phyloP scores from a whole-genome alignment of 768 basidiomycete genomes.

The Auriscalpium orientale region DNA sequence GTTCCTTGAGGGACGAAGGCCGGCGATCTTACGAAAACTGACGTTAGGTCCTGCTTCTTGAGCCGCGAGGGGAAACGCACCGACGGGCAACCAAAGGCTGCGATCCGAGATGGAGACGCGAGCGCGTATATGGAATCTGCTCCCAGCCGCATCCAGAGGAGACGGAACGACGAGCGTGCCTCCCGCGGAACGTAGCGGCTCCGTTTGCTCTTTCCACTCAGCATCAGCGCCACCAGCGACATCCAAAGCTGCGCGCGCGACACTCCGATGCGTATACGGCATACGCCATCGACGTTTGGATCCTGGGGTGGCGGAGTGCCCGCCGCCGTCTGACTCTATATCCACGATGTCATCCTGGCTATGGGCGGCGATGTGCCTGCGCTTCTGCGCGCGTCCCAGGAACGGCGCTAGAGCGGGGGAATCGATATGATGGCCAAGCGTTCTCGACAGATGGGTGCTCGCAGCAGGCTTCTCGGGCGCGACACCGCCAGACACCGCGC shows the following conservation, averaged over 20 bases:
- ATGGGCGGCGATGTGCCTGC: slow-evolving; percentile 32
- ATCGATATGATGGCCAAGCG: slow-evolving; percentile 44
- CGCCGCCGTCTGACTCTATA: slow-evolving; percentile 20
- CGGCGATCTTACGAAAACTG: slow-evolving; percentile 25
- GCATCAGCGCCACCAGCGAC: slow-evolving; percentile 1
- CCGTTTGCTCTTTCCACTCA: neutral
- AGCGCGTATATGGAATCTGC: slow-evolving; percentile 40
- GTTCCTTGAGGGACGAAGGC: slow-evolving; percentile 12
- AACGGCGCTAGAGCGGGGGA: slow-evolving; percentile 44
- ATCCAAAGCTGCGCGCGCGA: slow-evolving; percentile 32
- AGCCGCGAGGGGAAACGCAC: slow-evolving; percentile 19
- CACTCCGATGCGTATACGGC: slow-evolving; percentile 33
- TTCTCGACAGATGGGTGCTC: slow-evolving; percentile 36
- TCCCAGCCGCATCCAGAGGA: slow-evolving; percentile 15
- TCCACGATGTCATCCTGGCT: slow-evolving; percentile 28
- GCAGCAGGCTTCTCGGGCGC: slow-evolving; percentile 11
- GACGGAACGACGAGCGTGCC: neutral
- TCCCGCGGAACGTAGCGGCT: neutral
- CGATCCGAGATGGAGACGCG: slow-evolving; percentile 36
- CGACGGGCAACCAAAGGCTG: slow-evolving; percentile 35
- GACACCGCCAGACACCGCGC: neutral
- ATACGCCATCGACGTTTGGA: slow-evolving; percentile 25
- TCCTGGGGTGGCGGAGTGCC: neutral
- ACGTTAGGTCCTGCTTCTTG: neutral
- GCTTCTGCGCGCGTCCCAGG: slow-evolving; percentile 36